Base-by-base conservation (phyloP, 2,329 filamentous ascomycete species). In the Neofusicoccum cordaticola region DNA sequence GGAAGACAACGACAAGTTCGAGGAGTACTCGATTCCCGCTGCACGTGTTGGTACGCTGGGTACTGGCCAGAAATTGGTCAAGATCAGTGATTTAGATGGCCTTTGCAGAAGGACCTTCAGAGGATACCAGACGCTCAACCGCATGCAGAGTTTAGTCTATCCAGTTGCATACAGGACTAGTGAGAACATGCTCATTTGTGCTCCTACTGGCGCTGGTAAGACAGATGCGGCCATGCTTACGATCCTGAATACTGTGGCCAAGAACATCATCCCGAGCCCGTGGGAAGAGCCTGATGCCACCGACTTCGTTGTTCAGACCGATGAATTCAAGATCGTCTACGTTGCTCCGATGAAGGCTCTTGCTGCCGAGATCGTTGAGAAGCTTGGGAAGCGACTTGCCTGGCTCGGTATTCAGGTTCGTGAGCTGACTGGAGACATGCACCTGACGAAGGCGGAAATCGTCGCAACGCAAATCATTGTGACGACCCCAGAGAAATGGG, bases 311-410 rank as follows among this genome's bases (percentile, higher is more conserved):
- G 91, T 97, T n/a, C 85, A 90, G 65, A 81, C 87, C 0, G 90
- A 96, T 61, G 92, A 96, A 71, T 97, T 98, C 84, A 98, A 99
- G 79, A 94, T 99, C 71, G 93, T 99, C 64, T 99, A 99, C 71
- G 95, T 99, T 45, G 95, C 96, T 1, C 96, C 95, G 0, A 99
- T 99, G 96, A 99, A 99, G 78, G 96, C 95, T 0, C 83, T 99
- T 17, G 96, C 96, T 4, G 95, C 96, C 7, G 95, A 99, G 79
- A 90, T 99, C 45, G 98, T 95, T 0, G 92, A 93, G 41, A 99
- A 99, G 79, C 83, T 99, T 2, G 91, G 93, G 52, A 96, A 92
- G 76, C 88, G 94, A 31, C 85, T 99, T 3, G 90, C 92, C 2
- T 99, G 96, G 96, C 85, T 99, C 5, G 94, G 93, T 7, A 88